A percentile compares a stretch with the other conserved stretches of the same genome.
phyloP scores from a whole-genome alignment of 2,329 filamentous ascomycete species.

The Fusarium sp. region DNA sequence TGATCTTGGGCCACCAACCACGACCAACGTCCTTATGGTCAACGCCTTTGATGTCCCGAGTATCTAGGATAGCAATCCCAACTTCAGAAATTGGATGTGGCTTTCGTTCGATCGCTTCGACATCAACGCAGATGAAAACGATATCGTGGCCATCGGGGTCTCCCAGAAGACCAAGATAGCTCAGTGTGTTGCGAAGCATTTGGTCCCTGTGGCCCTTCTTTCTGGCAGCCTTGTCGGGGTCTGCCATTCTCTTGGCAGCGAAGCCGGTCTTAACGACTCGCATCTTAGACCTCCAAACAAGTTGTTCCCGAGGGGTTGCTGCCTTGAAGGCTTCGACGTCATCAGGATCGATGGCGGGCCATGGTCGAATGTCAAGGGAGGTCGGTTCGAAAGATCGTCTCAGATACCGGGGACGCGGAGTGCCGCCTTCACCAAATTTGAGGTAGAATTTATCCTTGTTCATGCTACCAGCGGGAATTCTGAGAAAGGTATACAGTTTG shows the following conservation, averaged over 20 bases:
- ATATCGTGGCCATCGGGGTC: slow-evolving; percentile 28
- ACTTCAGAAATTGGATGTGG: slow-evolving; percentile 82
- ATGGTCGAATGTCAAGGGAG: slow-evolving; percentile 46
- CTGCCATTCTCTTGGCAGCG: slow-evolving; percentile 51
- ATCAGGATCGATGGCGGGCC: slow-evolving; percentile 52
- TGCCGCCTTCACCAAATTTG: slow-evolving; percentile 69
- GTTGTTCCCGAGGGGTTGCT: slow-evolving; percentile 23
- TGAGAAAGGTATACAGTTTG: slow-evolving; percentile 64
- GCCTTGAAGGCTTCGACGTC: slow-evolving; percentile 51
- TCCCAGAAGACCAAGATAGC: slow-evolving; percentile 72
- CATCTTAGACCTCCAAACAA: slow-evolving; percentile 39
- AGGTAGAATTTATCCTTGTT: slow-evolving; percentile 67
- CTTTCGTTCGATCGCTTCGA: slow-evolving; percentile 81
- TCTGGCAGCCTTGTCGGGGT: slow-evolving; percentile 57
- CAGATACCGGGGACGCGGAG: slow-evolving; percentile 75
- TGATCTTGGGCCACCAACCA: slow-evolving; percentile 76
- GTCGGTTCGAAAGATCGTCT: slow-evolving; percentile 64
- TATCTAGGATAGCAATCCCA: slow-evolving; percentile 85
- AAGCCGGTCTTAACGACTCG: slow-evolving; percentile 40
- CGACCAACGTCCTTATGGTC: slow-evolving; percentile 70
- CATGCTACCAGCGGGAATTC: slow-evolving; percentile 65
- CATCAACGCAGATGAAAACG: slow-evolving; percentile 82
- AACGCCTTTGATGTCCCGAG: slow-evolving; percentile 62
- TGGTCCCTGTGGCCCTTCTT: slow-evolving; percentile 63
- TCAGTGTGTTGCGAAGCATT: slow-evolving; percentile 72